Evolutionary conservation across 306 rosid species (phyloP), one percentile per base, ranked within the genome.

Genomic region (Geum urbanum): DNA sequence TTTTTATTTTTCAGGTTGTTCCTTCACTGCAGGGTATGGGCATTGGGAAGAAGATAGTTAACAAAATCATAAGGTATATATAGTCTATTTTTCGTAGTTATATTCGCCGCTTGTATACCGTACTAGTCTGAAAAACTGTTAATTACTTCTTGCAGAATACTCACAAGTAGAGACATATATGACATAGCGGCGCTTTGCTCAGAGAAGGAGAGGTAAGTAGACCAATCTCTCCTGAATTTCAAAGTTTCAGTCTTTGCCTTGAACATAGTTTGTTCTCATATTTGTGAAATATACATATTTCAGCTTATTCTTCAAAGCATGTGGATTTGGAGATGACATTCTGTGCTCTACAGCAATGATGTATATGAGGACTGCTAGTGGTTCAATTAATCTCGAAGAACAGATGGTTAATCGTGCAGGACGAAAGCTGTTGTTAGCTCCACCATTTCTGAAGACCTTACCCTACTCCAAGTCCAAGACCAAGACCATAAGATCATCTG

Each of bases 291-390:
- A 10, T n/a, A 16, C 16, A n/a, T 56, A 32, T 69, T 9, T 77
- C 84, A 89, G 96, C 83, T 82, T 79, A 44, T 91, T 91, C 82
- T 91, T 91, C 62, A 67, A 79, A 74, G 88, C 84, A n/a, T 89
- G 97, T 81, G 96, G 97, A 72, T 91, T 87, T 83, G 91, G 91
- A 57, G 70, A 83, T 46, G 96, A 89, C 83, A 71, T 82, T 71
- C 75, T 89, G 85, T 64, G 84, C 53, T 85, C 97, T 71, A 91
- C 96, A 4, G 85, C 91, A 74, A 91, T 91, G 88, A 78, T 84
- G 87, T 91, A 91, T 76, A 72, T 81, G 5, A 77, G 88, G 76
- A 67, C 74, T 67, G 66, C 74, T 50, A 58, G 72, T 71, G 70
- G 72, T 55, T 59, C 78, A 50, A 73, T 80, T 69, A 35, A 43